Evolutionary conservation across 140 eudicot species (phyloP), one percentile per base, ranked within the genome.

Genomic region (Oenanthe javanica): DNA sequence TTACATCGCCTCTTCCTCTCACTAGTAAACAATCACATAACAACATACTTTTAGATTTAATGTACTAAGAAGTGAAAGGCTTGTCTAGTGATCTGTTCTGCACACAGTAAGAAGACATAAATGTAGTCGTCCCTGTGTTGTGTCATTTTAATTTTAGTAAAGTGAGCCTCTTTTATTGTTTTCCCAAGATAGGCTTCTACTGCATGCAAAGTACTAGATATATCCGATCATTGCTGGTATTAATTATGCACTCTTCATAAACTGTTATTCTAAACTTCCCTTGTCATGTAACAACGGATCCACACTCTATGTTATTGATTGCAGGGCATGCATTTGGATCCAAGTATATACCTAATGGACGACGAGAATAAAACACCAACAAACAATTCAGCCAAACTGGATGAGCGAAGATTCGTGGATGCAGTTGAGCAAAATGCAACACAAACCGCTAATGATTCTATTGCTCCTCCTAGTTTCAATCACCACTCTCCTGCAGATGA

Each of bases 261-360:
- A 51, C 6, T 51, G 25, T 72, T 38, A 72, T n/a, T 72, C 6
- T 42, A 50, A 43, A 42, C 36, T 13, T 72, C 9, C 1, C 1
- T 4, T 46, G 77, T 72, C 27, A 51, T 6, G 57, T 74, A 46
- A 74, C 47, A 74, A 15, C 16, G 12, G 59, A 74, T 74, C 16
- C 55, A n/a, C 78, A 23, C 50, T 25, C 45, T 13, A 49, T 75
- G 64, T 48, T 74, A 3, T 48, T 64, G 49, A 79, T 87, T 80
- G 31, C 90, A 92, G 99, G 97, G 99, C 73, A 90, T 92, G 90
- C 97, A 95, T 87, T 87, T 95, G 86, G 99, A 95, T 89, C 99
- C 99, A 57, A 92, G 99, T 84, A 95, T 95, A 75, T 95, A 95
- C 85, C 86, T 95, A 76, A 95, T 95, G 99, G 97, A 95, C 81